Evolutionary conservation across 176 grass and related monocot species (phyloP), one percentile per base, ranked within the genome.

Genomic region (Rhynchospora pubera): DNA sequence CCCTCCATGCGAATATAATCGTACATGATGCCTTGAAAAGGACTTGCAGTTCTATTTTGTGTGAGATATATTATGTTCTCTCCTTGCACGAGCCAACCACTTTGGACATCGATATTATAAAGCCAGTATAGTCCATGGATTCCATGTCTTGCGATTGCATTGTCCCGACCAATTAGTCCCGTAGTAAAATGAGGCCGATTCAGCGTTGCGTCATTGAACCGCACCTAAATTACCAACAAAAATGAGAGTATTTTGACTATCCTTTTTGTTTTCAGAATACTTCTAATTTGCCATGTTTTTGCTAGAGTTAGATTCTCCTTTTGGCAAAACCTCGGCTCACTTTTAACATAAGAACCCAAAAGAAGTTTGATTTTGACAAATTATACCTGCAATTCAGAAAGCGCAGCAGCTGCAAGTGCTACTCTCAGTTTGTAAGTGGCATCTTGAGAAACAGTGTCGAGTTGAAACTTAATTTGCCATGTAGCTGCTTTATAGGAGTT

Each of bases 1-100:
- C 85, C 90, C 77, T 98, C 96, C 84, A 94, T 86, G 24, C 92
- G 85, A 46, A 98, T 77, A 88, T 94, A 94, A 64, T 98, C 92
- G 22, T 98, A 93, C 96, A 98, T 94, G 5, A 98, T 16, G 9
- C 90, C 92, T 76, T 93, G 89, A 58, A 94, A 95, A 9, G 90
- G 90, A 80, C 89, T 90, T 50, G 71, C 44, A 72, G 60, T 88
- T 77, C 90, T 93, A 13, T 85, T 24, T 62, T 98, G 92, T 85
- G 85, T 98, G 68, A 98, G 89, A 56, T 88, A 94, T 64, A 98
- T 87, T 65, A 89, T 95, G 75, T 98, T 93, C 65, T 83, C 23
- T 52, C 96, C 92, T 72, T 71, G 22, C 16, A 86, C 48, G 82
- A 94, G 89, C 89, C 85, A 91, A 28, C 39, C 22, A 15, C 89